Evolutionary conservation across 2,329 filamentous ascomycete genomes (phyloP).

Genomic region (Alternaria conjuncta): DNA sequence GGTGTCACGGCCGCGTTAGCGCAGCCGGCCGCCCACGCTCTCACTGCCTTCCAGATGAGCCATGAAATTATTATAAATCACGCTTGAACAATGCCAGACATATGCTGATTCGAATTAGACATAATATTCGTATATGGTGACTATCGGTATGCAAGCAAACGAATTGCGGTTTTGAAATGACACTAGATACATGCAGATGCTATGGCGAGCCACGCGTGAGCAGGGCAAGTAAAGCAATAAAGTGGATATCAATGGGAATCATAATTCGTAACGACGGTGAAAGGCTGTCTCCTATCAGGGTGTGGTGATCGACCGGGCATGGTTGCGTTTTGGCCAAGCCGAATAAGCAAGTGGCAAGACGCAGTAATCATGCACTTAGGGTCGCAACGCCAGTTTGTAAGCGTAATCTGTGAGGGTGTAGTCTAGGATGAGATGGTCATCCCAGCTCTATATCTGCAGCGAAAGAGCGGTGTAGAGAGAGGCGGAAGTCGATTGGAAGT

Average conservation of each 20-base stretch:
- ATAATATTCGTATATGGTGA: not conserved
- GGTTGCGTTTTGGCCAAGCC: not conserved
- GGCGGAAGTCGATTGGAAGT: not conserved
- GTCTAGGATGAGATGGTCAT: not conserved
- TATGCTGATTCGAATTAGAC: not conserved
- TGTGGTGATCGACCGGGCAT: not conserved
- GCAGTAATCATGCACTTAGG: not conserved
- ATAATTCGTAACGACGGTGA: constrained; percentile 19
- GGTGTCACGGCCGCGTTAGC: constrained; percentile 33
- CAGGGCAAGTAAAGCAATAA: constrained; percentile 5
- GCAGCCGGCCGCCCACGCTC: not conserved
- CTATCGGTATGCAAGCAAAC: not conserved
- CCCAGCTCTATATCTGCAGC: not conserved
- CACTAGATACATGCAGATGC: constrained; percentile 1
- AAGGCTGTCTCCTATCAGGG: not conserved
- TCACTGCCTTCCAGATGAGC: not conserved
- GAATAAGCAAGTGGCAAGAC: not conserved
- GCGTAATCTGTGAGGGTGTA: not conserved
- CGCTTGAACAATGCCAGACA: not conserved
- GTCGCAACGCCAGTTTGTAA: not conserved
- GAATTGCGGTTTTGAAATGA: not conserved
- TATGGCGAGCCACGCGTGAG: not conserved
- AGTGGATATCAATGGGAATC: constrained; percentile 20
- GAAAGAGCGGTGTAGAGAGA: not conserved
- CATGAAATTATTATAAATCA: not conserved